Evolutionary conservation across 371 early-diverging fungal genomes (phyloP), one percentile per base, ranked within the genome.

Genomic region (Lichtheimia ramosa): DNA sequence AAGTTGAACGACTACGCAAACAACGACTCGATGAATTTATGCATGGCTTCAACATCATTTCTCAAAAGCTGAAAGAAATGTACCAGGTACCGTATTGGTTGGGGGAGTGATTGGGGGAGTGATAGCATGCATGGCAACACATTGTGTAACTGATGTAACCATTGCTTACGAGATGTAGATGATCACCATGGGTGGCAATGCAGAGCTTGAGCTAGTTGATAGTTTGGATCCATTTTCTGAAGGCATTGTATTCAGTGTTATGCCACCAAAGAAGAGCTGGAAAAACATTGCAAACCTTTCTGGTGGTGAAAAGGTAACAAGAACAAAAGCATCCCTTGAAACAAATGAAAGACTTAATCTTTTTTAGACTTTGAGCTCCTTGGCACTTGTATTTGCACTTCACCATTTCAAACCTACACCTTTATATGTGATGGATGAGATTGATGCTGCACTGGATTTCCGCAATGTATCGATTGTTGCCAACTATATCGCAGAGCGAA

Each of bases 181-280:
- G 93, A 95, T 99, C 61, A 99, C 99, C 0, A 80, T 99, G 56
- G 99, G 99, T 20, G 99, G 99, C 18, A 98, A 98, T 74, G 99
- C 99, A 0, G 99, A 99, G 73, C 82, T 99, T 27, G 99, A 99
- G 68, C 81, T 99, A n/a, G 97, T 99, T 3, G 99, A 99, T 69
- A 95, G 92, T 69, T 77, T 99, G 74, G 99, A 99, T 77, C 99
- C 99, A 1, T 99, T 99, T 77, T 94, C 96, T 3, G 99, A 99
- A 72, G 99, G 99, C 10, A 93, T 99, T 50, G 82, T 97, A 25
- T 97, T 99, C 72, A 94, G 94, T 70, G 99, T 99, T 4, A 99
- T 99, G 99, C 99, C 99, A 4, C 99, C 99, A 21, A 99, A 98
- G 74, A 99, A 99, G 83, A 94, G 96, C 61, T 99, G 99, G 99